Conservation (phyloP, 495 filamentous ascomycete genomes). For the Cryomyces antarcticus region DNA sequence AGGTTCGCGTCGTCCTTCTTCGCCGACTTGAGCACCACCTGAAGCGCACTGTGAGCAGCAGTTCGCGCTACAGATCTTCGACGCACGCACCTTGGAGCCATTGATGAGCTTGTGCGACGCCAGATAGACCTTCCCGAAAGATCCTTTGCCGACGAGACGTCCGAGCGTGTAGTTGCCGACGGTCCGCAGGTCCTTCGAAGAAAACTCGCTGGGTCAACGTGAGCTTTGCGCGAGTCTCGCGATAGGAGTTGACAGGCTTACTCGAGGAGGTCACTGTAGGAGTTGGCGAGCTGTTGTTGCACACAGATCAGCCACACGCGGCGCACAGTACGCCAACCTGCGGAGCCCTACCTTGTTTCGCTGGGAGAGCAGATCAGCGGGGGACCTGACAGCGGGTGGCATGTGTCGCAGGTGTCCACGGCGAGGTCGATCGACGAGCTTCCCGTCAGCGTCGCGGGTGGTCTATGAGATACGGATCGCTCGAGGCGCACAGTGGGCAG, state of each 20-base stretch:
- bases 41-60: constrained; percentile 4
- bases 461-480: too few relatives aligned
- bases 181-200: constrained; percentile 67
- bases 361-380: too few relatives aligned
- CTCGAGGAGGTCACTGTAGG: constrained; percentile 90
- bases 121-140: constrained; percentile 95
- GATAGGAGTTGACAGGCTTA: constrained; percentile 27
- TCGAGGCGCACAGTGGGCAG: too few relatives aligned
- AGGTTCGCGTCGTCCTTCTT: constrained; percentile 91
- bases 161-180: constrained; percentile 93
- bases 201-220: constrained; percentile 56
- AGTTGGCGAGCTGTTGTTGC: constrained; percentile 60
- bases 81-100: constrained; percentile 71
- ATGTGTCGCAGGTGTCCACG: too few relatives aligned
- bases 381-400: too few relatives aligned
- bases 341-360: too few relatives aligned
- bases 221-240: not conserved
- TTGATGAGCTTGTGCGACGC: constrained; percentile 95
- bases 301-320: too few relatives aligned
- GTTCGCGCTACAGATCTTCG: not conserved
- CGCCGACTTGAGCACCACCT: constrained; percentile 96
- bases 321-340: too few relatives aligned
- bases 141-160: constrained; percentile 84
- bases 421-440: too few relatives aligned
- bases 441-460: too few relatives aligned